These are phyloP conservation scores for Maudiozyma humilis DNA, from an alignment of 1,139 yeast species.

Conservation along the genomic window DNA sequence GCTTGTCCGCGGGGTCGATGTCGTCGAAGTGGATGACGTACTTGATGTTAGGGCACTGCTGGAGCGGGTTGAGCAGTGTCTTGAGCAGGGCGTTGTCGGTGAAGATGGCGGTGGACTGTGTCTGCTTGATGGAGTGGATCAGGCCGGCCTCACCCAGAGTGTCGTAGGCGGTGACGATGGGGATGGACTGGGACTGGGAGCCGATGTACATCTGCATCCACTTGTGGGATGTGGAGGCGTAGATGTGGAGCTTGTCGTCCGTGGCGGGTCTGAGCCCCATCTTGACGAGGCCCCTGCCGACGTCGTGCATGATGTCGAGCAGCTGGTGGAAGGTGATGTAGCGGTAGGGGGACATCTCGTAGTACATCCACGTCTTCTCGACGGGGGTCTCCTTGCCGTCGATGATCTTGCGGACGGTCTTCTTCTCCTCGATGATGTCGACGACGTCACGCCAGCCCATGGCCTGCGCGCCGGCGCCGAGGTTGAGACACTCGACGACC, in stretches of 20 bases:
- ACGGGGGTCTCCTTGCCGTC: conserved; percentile 67
- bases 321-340: conserved; percentile 58
- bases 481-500: conserved; percentile 53
- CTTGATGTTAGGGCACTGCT: conserved; percentile 54
- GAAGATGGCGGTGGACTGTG: conserved; percentile 69
- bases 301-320: conserved; percentile 39
- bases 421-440: conserved; percentile 68
- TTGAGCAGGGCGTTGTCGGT: conserved; percentile 69
- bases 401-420: conserved; percentile 62
- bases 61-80: conserved; percentile 62
- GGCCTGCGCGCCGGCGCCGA: conserved; percentile 46
- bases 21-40: conserved; percentile 64
- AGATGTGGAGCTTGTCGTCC: conserved; percentile 65
- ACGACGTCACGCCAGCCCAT: conserved; percentile 76
- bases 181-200: conserved; percentile 65
- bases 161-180: conserved; percentile 94
- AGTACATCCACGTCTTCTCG: conserved; percentile 82
- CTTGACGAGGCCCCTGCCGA: conserved; percentile 70
- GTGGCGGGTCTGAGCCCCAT: conserved; percentile 63
- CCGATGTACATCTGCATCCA: conserved; percentile 90
- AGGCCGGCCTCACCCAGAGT: conserved; percentile 90
- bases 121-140: conserved; percentile 75
- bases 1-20: conserved; percentile 53
- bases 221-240: conserved; percentile 74
- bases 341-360: conserved; percentile 67